Conservation (phyloP, 2,329 filamentous ascomycete species). For the Metarhizium rileyi region DNA sequence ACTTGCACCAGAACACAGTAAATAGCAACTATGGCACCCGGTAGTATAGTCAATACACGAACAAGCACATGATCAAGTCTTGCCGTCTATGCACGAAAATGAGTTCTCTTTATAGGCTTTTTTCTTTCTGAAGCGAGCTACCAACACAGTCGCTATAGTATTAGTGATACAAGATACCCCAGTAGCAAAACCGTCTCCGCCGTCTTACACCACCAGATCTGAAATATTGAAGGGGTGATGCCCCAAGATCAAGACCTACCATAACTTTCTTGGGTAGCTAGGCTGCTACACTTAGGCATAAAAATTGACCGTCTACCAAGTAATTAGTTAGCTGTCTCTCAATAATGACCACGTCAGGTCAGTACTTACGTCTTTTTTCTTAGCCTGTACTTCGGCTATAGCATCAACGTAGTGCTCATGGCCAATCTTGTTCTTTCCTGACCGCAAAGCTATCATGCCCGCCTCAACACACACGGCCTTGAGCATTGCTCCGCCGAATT, state of each 20-base stretch:
- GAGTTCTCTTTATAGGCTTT: neutral
- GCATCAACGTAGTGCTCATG: conserved; percentile 99
- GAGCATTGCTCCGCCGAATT: conserved; percentile 94
- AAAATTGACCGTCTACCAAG: conserved; percentile 44
- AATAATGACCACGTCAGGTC: neutral
- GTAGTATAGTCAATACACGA: too few species aligned
- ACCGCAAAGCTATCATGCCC: conserved; percentile 94
- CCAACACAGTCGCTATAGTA: neutral
- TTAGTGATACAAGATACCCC: neutral
- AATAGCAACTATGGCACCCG: too few species aligned
- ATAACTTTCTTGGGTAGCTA: neutral
- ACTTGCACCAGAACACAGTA: too few species aligned
- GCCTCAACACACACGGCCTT: conserved; percentile 99
- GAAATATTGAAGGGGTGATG: neutral
- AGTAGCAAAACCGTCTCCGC: neutral
- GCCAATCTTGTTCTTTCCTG: conserved; percentile 90
- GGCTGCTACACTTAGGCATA: conserved; percentile 30
- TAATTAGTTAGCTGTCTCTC: conserved; percentile 1
- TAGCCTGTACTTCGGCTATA: conserved; percentile 86
- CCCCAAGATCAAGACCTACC: neutral
- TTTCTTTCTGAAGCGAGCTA: neutral
- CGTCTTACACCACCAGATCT: neutral
- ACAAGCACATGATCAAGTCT: neutral
- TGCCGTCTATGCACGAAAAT: neutral
- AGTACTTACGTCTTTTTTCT: conserved; percentile 77